These are phyloP conservation scores for Linum usitatissimum DNA, from an alignment of 345 rosid species.

Conservation along the genomic window DNA sequence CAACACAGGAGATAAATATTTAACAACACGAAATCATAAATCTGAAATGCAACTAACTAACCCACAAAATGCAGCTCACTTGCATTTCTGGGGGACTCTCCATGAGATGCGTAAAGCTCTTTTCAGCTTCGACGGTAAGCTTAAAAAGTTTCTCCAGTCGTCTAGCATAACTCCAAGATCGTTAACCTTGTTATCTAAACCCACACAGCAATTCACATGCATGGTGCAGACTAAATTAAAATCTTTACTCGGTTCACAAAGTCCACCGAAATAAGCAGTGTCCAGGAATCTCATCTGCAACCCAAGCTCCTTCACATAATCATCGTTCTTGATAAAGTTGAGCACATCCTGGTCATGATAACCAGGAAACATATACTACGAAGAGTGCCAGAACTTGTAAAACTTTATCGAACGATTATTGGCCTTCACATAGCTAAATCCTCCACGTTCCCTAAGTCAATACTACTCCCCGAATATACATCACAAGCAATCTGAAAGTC, in stretches of 20 bases:
- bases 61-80: conserved; percentile 26
- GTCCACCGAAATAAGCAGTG: conserved; percentile 74
- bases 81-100: conserved; percentile 82
- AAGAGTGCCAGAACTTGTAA: conserved; percentile 74
- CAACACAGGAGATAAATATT: conserved; percentile 5
- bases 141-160: conserved; percentile 53
- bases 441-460: conserved; percentile 38
- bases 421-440: conserved; percentile 56
- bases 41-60: background rate
- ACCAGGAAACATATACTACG: conserved; percentile 41
- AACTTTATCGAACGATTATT: conserved; percentile 61
- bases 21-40: background rate
- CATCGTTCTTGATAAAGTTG: conserved; percentile 47
- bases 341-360: conserved; percentile 74
- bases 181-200: conserved; percentile 63
- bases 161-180: conserved; percentile 74
- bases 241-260: conserved; percentile 78
- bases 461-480: conserved; percentile 30
- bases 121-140: conserved; percentile 46
- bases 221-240: conserved; percentile 63
- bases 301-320: conserved; percentile 34
- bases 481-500: conserved; percentile 93
- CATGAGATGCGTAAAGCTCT: conserved; percentile 34
- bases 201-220: conserved; percentile 85
- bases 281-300: conserved; percentile 61